Percentiles rank a stretch among this genome's conserved stretches.
Conservation (phyloP, 208 protist genomes). For the Sergeia podlipaevii region DNA sequence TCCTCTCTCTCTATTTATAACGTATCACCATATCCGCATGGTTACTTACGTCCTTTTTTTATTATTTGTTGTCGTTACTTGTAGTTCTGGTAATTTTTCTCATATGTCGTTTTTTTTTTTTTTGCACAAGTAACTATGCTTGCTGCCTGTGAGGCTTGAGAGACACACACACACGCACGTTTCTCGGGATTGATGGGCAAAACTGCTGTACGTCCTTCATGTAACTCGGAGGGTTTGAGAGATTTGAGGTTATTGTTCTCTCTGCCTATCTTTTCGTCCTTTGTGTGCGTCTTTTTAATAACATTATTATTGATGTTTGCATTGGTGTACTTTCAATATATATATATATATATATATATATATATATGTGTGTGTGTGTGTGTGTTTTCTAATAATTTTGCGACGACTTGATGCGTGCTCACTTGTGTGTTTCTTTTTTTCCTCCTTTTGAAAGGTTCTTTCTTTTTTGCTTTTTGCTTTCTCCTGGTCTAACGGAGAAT, state of each 20-base stretch:
- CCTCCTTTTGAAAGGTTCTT: too few relatives aligned
- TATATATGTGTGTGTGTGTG: slow-evolving; percentile 1
- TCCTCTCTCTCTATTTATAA: not conserved
- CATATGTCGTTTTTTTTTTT: not conserved
- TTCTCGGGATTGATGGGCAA: too few relatives aligned
- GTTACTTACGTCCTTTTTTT: too few relatives aligned
- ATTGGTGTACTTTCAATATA: not conserved
- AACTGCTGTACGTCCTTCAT: too few relatives aligned
- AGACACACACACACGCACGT: too few relatives aligned
- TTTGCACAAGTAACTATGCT: too few relatives aligned
- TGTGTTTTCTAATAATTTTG: slow-evolving; percentile 6
- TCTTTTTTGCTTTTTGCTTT: too few relatives aligned
- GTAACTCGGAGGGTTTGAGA: too few relatives aligned
- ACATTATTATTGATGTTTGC: not conserved
- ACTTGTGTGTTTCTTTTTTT: too few relatives aligned
- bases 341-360: not conserved
- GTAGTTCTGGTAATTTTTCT: not conserved
- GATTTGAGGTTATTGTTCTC: slow-evolving; percentile 1
- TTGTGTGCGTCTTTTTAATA: not conserved
- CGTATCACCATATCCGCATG: too few relatives aligned
- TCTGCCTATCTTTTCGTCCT: not conserved
- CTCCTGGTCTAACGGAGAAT: too few relatives aligned
- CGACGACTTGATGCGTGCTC: not conserved
- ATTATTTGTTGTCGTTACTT: not conserved
- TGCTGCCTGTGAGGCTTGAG: too few relatives aligned